phyloP scores from a whole-genome alignment of 176 grass and related monocot genomes.

The Aegilops speltoides region DNA sequence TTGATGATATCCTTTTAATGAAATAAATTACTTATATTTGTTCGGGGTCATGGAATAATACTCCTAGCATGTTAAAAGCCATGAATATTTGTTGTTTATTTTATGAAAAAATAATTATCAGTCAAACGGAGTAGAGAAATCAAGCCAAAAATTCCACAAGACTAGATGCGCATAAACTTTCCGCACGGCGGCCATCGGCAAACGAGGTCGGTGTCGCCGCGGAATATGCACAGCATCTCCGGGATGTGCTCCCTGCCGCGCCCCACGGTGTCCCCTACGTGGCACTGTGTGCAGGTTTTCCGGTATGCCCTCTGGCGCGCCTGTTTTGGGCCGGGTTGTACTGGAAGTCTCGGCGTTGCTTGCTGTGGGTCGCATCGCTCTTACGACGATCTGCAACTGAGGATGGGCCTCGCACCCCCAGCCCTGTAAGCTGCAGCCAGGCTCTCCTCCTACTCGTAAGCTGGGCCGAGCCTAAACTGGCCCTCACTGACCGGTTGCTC shows the following conservation, averaged over 20 bases:
- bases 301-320: too few relatives aligned
- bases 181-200: neutral
- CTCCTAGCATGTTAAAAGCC: too few relatives aligned
- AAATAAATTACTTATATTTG: too few relatives aligned
- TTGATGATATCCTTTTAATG: neutral
- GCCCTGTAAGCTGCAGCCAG: neutral
- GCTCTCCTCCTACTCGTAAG: neutral
- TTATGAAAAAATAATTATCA: too few relatives aligned
- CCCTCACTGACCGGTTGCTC: neutral
- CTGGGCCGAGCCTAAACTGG: neutral
- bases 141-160: neutral
- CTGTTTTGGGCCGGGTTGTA: too few relatives aligned
- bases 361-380: too few relatives aligned
- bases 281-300: neutral
- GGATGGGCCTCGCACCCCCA: neutral
- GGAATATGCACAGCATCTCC: slow-evolving; percentile 36
- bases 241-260: neutral
- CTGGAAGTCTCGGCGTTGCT: too few relatives aligned
- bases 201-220: neutral
- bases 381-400: too few relatives aligned
- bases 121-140: too few relatives aligned
- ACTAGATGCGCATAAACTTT: neutral
- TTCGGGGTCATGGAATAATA: too few relatives aligned
- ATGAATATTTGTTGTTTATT: too few relatives aligned
- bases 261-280: neutral